Evolutionary conservation across 2,329 filamentous ascomycete genomes (phyloP).

Genomic region (Colletotrichum sojae): DNA sequence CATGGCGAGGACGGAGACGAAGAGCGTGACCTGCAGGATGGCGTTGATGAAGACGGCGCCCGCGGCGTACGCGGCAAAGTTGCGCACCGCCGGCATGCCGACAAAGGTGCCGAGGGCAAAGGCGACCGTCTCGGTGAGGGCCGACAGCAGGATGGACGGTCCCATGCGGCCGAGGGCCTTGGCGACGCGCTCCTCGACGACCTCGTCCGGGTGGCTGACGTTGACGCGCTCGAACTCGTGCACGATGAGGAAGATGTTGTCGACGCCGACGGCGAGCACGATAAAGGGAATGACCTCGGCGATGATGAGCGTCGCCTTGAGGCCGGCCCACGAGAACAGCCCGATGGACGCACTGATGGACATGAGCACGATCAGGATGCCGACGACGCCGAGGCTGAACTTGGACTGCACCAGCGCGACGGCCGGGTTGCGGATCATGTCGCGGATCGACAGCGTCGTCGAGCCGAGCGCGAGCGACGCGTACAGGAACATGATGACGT

Average conservation of each 20-base stretch:
- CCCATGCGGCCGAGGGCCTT: slow-evolving; percentile 96
- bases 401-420: slow-evolving; percentile 94
- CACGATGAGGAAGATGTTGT: slow-evolving; percentile 99
- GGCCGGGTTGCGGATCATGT: slow-evolving; percentile 85
- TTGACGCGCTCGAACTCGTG: slow-evolving; percentile 98
- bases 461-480: slow-evolving; percentile 94
- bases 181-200: slow-evolving; percentile 87
- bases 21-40: slow-evolving; percentile 96
- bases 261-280: slow-evolving; percentile 94
- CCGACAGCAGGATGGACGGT: slow-evolving; percentile 94
- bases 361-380: slow-evolving; percentile 96
- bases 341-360: slow-evolving; percentile 96
- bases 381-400: slow-evolving; percentile 93
- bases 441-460: slow-evolving; percentile 82
- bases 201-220: slow-evolving; percentile 88
- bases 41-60: slow-evolving; percentile 98
- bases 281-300: slow-evolving; percentile 99
- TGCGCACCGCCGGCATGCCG: slow-evolving; percentile 97
- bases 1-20: slow-evolving; percentile 89
- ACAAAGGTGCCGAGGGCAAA: slow-evolving; percentile 95
- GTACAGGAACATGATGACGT: slow-evolving; percentile 99
- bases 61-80: slow-evolving; percentile 96
- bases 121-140: slow-evolving; percentile 92
- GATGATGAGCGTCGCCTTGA: slow-evolving; percentile 97
- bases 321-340: slow-evolving; percentile 89